Percentiles rank a stretch among this genome's conserved stretches.
Evolutionary conservation across 768 basidiomycete genomes (phyloP).

Genomic region (Boletus pseudo-olivaceus): DNA sequence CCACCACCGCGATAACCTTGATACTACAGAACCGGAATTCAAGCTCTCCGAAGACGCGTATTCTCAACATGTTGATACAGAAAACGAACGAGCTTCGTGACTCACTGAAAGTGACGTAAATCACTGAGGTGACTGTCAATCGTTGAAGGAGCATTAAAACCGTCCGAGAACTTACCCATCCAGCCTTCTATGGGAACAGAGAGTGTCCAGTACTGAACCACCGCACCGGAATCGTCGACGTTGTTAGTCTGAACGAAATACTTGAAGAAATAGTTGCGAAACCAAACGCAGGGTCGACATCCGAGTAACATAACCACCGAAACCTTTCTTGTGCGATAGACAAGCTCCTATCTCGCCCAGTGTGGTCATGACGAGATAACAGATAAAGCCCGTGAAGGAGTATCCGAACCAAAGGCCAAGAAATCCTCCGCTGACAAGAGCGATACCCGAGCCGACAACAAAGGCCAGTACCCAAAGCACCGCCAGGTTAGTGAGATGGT

Average conservation of each 20-base stretch:
- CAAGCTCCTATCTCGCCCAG: slow-evolving; percentile 38
- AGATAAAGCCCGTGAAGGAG: slow-evolving; percentile 50
- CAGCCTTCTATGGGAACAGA: slow-evolving; percentile 46
- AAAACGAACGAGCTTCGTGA: slow-evolving; percentile 29
- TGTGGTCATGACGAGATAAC: slow-evolving; percentile 57
- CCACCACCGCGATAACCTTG: slow-evolving; percentile 40
- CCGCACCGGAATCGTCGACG: slow-evolving; percentile 58
- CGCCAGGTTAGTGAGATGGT: slow-evolving; percentile 36
- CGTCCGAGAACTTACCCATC: slow-evolving; percentile 45
- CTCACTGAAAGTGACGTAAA: slow-evolving; percentile 56
- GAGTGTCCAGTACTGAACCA: slow-evolving; percentile 47
- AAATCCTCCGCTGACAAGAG: slow-evolving; percentile 52
- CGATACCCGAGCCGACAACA: too few species aligned
- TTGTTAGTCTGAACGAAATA: slow-evolving; percentile 66
- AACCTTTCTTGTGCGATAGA: slow-evolving; percentile 58
- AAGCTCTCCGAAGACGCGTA: slow-evolving; percentile 55
- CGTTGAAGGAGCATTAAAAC: background rate
- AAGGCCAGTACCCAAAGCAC: slow-evolving; percentile 52
- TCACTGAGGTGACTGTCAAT: slow-evolving; percentile 33
- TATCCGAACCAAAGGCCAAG: slow-evolving; percentile 43
- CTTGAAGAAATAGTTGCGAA: slow-evolving; percentile 63
- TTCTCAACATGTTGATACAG: slow-evolving; percentile 54
- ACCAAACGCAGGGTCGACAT: slow-evolving; percentile 64
- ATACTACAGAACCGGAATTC: slow-evolving; percentile 60
- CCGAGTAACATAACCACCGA: slow-evolving; percentile 55